phyloP scores from a whole-genome alignment of 495 filamentous ascomycete genomes.

The Tuber magnatum region DNA sequence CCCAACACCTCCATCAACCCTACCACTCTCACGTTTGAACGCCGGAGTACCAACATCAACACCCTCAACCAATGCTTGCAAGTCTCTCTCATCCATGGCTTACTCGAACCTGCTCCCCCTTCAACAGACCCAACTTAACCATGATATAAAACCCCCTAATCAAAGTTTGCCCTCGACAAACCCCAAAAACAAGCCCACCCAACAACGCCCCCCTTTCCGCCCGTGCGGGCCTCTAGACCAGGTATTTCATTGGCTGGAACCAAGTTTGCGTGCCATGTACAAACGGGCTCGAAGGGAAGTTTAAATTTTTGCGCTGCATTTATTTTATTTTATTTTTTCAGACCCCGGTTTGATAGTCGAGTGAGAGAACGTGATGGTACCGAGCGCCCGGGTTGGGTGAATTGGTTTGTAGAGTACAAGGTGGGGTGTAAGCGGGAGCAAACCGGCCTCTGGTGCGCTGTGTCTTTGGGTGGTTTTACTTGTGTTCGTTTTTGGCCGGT shows the following conservation, averaged over 20 bases:
- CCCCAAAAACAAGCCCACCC: neutral
- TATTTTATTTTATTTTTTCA: neutral
- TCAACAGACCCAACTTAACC: neutral
- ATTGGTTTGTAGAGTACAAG: neutral
- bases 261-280: neutral
- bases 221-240: neutral
- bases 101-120: neutral
- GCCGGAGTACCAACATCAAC: neutral
- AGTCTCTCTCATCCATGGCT: neutral
- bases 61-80: neutral
- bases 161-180: slow-evolving; percentile 4
- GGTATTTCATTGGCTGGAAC: neutral
- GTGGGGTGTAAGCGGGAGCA: neutral
- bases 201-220: neutral
- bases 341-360: neutral
- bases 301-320: neutral
- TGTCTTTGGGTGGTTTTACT: neutral
- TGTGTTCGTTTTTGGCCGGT: neutral
- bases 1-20: neutral
- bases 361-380: neutral
- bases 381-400: neutral
- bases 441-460: neutral
- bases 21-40: neutral
- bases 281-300: slow-evolving; percentile 4
- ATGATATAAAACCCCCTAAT: neutral